phyloP scores from a whole-genome alignment of 768 basidiomycete genomes.

The Rhodotorula taiwanensis region DNA sequence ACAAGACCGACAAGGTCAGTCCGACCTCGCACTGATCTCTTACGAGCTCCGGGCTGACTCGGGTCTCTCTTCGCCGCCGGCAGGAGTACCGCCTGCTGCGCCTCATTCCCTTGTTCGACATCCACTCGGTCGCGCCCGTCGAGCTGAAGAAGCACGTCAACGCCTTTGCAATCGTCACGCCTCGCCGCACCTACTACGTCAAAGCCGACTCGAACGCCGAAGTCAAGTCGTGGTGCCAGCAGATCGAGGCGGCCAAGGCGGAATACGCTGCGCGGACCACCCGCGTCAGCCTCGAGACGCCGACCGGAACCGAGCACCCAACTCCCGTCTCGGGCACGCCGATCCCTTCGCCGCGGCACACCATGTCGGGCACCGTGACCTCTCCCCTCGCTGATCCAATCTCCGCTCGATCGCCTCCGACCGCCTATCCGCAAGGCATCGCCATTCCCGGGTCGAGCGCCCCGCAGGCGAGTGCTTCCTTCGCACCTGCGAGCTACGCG shows the following conservation, averaged over 20 bases:
- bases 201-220: constrained; percentile 68
- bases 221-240: constrained; percentile 57
- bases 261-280: constrained; percentile 21
- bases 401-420: too few species aligned
- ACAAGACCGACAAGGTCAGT: constrained; percentile 72
- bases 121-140: constrained; percentile 83
- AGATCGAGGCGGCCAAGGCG: constrained; percentile 17
- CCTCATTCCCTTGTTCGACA: constrained; percentile 74
- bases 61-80: too few species aligned
- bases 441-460: neutral
- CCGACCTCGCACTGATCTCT: neutral
- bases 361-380: neutral
- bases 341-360: too few species aligned
- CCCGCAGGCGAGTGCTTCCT: neutral
- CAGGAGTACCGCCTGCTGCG: constrained; percentile 83
- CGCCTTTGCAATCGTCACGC: constrained; percentile 85
- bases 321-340: neutral
- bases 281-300: constrained; percentile 14
- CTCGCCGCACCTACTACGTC: constrained; percentile 81
- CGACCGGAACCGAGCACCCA: neutral
- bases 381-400: too few species aligned
- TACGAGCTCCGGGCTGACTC: neutral
- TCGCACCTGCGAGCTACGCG: constrained; percentile 5
- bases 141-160: constrained; percentile 80
- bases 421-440: constrained; percentile 1